Percentiles rank a stretch among this genome's conserved stretches.
phyloP scores from a whole-genome alignment of 1,284 basidiomycete genomes.

The Flammula alnicola region DNA sequence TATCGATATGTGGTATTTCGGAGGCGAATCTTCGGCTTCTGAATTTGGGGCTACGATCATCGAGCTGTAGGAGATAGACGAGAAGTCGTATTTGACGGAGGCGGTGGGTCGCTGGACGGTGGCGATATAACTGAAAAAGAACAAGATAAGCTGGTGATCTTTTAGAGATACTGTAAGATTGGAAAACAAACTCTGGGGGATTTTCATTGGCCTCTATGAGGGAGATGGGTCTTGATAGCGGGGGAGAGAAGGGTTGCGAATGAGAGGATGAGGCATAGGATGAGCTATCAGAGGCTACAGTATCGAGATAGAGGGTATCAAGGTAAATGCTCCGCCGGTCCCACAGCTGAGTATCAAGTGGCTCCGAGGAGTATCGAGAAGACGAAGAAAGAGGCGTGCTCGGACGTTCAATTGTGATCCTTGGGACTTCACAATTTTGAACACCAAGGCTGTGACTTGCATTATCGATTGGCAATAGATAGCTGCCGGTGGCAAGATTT shows the following conservation, averaged over 20 bases:
- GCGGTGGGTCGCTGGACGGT: slow-evolving; percentile 13
- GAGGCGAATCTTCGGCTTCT: not conserved
- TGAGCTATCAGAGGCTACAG: too few relatives aligned
- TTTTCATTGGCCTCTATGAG: not conserved
- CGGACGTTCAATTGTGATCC: slow-evolving; percentile 1
- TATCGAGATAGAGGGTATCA: too few relatives aligned
- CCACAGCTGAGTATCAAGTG: slow-evolving; percentile 5
- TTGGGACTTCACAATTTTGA: not conserved
- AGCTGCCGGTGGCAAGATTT: not conserved
- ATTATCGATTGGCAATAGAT: not conserved
- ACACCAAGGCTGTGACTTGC: not conserved
- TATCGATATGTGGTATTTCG: slow-evolving; percentile 8
- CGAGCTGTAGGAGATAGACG: slow-evolving; percentile 32
- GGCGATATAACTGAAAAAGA: slow-evolving; percentile 3
- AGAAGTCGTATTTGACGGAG: slow-evolving; percentile 33
- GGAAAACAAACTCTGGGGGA: slow-evolving; percentile 8
- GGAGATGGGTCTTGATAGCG: not conserved
- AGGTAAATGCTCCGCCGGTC: not conserved
- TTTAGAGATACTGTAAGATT: not conserved
- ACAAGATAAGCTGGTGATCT: too few relatives aligned
- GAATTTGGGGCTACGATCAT: slow-evolving; percentile 19
- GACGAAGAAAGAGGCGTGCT: not conserved
- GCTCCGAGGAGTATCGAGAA: slow-evolving; percentile 1
- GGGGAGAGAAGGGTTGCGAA: slow-evolving; percentile 12
- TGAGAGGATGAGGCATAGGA: slow-evolving; percentile 4